Evolutionary conservation across 257 asterid species (phyloP), one percentile per base, ranked within the genome.

Genomic region (Marsdenia floribunda): DNA sequence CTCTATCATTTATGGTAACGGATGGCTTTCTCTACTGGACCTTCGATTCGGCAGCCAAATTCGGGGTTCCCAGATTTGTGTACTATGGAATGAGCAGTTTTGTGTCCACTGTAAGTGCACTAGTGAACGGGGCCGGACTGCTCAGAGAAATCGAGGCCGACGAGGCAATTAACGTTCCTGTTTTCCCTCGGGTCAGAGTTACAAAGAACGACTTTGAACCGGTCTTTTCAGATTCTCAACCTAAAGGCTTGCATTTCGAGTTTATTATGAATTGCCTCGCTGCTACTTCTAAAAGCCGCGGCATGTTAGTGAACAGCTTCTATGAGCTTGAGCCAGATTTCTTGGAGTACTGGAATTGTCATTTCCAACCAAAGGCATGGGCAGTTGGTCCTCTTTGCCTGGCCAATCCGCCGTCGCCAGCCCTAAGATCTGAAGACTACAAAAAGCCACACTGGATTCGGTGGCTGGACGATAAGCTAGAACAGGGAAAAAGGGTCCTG

Each of bases 1-100:
- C 76, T 0, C 80, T 88, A 9, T 73, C 65, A 21, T 89, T 90
- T 72, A 75, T 93, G 70, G 70, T 93, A 1, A 80, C 97, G 0
- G 98, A 93, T 65, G 94, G 86, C 10, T 93, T 92, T 74, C 87
- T 92, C 16, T 66, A 54, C 7, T 92, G 98, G 97, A 90, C 98
- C 9, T 42, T 83, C 0, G 78, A 85, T 3, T 79, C 96, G 0
- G 92, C 96, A 0, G 54, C 80, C 0, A 77, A 50, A 33, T 82
- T 78, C 37, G 80, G 85, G 15, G 85, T 90, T 38, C 97, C 97
- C 0, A 76, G 91, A 6, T 81, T 93, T 3, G 75, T 75, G 33
- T 90, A 42, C 76, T 73, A 2, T 47, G 97, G 97, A 0, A 77
- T 89, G 92, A 75, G 40, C 57, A 35, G 38, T 87, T 90, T 81